phyloP scores from a whole-genome alignment of 2,329 filamentous ascomycete species.

The Venturia nashicola region DNA sequence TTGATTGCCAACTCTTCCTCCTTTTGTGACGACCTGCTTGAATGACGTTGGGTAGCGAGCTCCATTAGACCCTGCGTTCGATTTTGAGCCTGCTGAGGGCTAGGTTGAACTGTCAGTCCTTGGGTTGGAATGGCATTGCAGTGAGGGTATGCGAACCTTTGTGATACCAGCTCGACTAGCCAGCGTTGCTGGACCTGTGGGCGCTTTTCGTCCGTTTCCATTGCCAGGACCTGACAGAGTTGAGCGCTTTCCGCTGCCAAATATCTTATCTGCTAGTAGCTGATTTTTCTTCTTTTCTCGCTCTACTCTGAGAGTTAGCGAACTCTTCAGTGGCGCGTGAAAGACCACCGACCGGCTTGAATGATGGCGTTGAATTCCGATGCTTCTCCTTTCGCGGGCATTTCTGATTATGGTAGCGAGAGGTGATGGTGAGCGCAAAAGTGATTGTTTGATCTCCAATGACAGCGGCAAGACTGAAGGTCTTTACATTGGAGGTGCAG shows the following conservation, averaged over 20 bases:
- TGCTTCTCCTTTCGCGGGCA: slow-evolving; percentile 5
- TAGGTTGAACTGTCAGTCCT: slow-evolving; percentile 20
- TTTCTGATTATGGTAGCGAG: background rate
- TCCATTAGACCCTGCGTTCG: background rate
- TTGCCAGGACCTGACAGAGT: slow-evolving; percentile 39
- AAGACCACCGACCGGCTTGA: slow-evolving; percentile 7
- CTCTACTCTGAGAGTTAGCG: slow-evolving; percentile 24
- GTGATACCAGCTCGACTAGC: slow-evolving; percentile 61
- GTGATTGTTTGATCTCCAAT: background rate
- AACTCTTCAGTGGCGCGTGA: background rate
- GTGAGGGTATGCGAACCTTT: slow-evolving; percentile 40
- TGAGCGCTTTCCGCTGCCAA: slow-evolving; percentile 47
- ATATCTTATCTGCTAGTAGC: slow-evolving; percentile 58
- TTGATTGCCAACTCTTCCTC: background rate
- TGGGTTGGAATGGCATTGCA: slow-evolving; percentile 14
- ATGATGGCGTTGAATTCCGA: slow-evolving; percentile 9
- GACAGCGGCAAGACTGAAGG: background rate
- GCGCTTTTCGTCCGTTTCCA: slow-evolving; percentile 27
- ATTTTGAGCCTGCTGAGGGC: slow-evolving; percentile 19
- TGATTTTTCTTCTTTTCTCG: slow-evolving; percentile 62
- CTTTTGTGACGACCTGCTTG: background rate
- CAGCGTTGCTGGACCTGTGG: slow-evolving; percentile 39
- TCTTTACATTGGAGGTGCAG: too few species aligned
- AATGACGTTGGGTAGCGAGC: background rate
- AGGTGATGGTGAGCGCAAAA: background rate